Evolutionary conservation across 768 basidiomycete species (phyloP).

Genomic region (Boletellus sp.): DNA sequence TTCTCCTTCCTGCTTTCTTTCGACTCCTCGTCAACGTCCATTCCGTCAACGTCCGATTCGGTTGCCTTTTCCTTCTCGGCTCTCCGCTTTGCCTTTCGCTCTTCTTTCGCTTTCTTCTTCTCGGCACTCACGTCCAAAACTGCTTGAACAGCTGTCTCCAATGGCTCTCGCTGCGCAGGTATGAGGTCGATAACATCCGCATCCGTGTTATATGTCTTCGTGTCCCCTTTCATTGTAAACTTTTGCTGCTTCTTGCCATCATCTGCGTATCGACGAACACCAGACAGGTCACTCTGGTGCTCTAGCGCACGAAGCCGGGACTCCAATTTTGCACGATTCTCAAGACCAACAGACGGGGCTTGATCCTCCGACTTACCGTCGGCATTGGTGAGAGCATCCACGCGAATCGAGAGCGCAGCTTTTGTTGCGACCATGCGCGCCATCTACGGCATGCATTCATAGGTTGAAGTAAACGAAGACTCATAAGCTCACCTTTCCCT

Average conservation of each 20-base stretch:
- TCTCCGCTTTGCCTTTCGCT: slow-evolving; percentile 65
- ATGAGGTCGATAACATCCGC: slow-evolving; percentile 83
- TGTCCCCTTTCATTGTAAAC: slow-evolving; percentile 78
- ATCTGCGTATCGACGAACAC: slow-evolving; percentile 62
- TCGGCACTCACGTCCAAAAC: slow-evolving; percentile 85
- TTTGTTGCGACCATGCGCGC: slow-evolving; percentile 99
- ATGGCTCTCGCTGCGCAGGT: slow-evolving; percentile 80
- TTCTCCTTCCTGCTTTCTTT: slow-evolving; percentile 40
- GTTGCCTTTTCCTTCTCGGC: slow-evolving; percentile 49
- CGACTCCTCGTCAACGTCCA: slow-evolving; percentile 43
- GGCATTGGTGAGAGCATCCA: slow-evolving; percentile 91
- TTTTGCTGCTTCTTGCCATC: slow-evolving; percentile 66
- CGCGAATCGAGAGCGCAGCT: slow-evolving; percentile 93
- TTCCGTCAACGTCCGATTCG: slow-evolving; percentile 34
- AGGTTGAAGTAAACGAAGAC: background rate
- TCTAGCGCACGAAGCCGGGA: slow-evolving; percentile 88
- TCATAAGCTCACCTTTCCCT: slow-evolving; percentile 72
- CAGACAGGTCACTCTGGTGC: slow-evolving; percentile 69
- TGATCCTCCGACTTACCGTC: slow-evolving; percentile 83
- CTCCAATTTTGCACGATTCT: slow-evolving; percentile 94
- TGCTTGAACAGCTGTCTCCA: slow-evolving; percentile 68
- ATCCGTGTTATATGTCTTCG: slow-evolving; percentile 80
- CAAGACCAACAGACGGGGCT: slow-evolving; percentile 85
- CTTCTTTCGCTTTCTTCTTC: slow-evolving; percentile 78
- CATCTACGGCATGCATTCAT: slow-evolving; percentile 54